Evolutionary conservation across 139 green algal genomes (phyloP).

Genomic region (Ulvella scutata): DNA sequence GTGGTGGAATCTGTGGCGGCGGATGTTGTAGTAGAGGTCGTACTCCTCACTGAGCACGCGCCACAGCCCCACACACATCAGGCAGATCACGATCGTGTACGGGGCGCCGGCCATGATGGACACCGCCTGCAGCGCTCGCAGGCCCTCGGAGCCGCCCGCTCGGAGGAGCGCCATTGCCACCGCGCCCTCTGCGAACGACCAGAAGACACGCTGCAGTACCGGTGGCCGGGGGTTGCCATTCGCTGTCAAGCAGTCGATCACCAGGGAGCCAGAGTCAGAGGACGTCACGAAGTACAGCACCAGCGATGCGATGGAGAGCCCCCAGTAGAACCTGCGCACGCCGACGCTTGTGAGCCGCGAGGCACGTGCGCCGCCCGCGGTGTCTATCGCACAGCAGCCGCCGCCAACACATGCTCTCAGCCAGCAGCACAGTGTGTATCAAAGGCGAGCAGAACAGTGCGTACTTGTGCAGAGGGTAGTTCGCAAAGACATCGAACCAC

Average conservation of each 20-base stretch:
- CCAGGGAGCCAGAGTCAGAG: constrained; percentile 15
- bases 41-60: constrained; percentile 6
- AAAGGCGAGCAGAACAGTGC: no score
- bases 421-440: no score
- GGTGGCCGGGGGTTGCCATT: constrained; percentile 15
- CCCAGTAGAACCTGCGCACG: background rate
- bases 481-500: background rate
- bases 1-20: background rate
- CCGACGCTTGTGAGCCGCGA: no score
- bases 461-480: background rate
- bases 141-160: background rate
- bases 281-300: constrained; percentile 21
- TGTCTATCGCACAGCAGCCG: background rate
- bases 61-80: constrained; percentile 11
- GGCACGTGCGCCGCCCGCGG: background rate
- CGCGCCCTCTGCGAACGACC: constrained; percentile 16
- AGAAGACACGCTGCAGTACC: constrained; percentile 17
- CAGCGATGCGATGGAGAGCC: constrained; percentile 7
- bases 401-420: no score
- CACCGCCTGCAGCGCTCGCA: constrained; percentile 10
- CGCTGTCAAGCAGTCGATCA: constrained; percentile 19
- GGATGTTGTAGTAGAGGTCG: background rate
- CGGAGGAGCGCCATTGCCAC: constrained; percentile 12
- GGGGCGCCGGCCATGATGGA: constrained; percentile 17
- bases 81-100: constrained; percentile 22